Conservation (phyloP, 2,329 filamentous ascomycete genomes). For the Neonectria punicea region DNA sequence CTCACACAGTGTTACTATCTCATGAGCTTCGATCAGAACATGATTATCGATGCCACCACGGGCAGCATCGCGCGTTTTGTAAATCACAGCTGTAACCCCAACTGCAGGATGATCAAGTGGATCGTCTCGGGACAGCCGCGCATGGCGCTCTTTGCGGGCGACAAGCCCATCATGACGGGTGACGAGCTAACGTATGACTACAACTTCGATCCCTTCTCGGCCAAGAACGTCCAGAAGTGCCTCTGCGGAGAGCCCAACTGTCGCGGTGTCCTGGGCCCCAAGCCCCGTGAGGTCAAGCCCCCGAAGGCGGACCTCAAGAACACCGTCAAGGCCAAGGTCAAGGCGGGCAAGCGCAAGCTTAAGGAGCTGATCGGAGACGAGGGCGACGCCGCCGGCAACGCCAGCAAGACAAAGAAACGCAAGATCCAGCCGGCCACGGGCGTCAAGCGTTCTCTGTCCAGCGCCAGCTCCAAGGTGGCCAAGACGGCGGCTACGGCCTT, state of each 20-base stretch:
- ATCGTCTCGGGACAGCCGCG: slow-evolving; percentile 92
- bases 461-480: slow-evolving; percentile 48
- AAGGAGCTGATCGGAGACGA: slow-evolving; percentile 62
- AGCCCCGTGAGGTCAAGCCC: slow-evolving; percentile 65
- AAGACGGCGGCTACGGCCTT: slow-evolving; percentile 51
- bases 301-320: slow-evolving; percentile 57
- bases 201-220: slow-evolving; percentile 76
- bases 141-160: slow-evolving; percentile 96
- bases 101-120: slow-evolving; percentile 98
- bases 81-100: slow-evolving; percentile 96
- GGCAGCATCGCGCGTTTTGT: slow-evolving; percentile 97
- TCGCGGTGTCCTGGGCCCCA: slow-evolving; percentile 71
- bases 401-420: slow-evolving; percentile 62
- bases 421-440: slow-evolving; percentile 49
- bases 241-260: slow-evolving; percentile 72
- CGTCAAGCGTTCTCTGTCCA: slow-evolving; percentile 49
- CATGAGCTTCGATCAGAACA: slow-evolving; percentile 98
- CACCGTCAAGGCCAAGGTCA: slow-evolving; percentile 53
- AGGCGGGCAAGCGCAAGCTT: slow-evolving; percentile 66
- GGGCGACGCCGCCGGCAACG: slow-evolving; percentile 47
- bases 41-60: slow-evolving; percentile 97
- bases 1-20: slow-evolving; percentile 90
- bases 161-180: slow-evolving; percentile 89
- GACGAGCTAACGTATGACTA: slow-evolving; percentile 97
- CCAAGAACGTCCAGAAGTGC: slow-evolving; percentile 75